Evolutionary conservation across 1,284 basidiomycete species (phyloP).

Genomic region (Puccinia novopanici): DNA sequence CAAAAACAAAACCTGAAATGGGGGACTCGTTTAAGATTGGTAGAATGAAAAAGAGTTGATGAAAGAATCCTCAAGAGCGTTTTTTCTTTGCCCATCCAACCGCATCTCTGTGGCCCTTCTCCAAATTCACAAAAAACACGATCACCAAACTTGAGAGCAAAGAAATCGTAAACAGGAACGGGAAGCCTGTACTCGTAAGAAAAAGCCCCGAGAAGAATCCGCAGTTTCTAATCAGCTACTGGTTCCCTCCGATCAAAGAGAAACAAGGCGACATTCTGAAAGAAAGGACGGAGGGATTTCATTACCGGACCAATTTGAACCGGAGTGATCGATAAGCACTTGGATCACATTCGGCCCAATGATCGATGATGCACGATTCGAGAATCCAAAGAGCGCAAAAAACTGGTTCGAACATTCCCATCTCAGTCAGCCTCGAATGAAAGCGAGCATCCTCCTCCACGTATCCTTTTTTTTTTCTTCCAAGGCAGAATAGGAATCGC

Average conservation of each 20-base stretch:
- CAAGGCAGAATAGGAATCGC: background rate
- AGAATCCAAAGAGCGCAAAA: constrained; percentile 50
- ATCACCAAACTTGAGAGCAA: constrained; percentile 26
- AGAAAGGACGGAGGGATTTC: background rate
- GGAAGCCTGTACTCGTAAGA: constrained; percentile 25
- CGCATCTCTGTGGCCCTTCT: constrained; percentile 26
- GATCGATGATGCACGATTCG: constrained; percentile 47
- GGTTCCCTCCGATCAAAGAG: background rate
- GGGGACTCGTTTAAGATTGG: no score
- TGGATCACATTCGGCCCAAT: constrained; percentile 50
- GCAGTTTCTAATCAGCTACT: background rate
- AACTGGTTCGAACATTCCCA: constrained; percentile 3
- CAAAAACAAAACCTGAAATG: no score
- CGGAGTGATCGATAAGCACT: constrained; percentile 32
- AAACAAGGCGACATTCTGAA: background rate
- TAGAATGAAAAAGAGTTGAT: background rate
- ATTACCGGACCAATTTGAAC: constrained; percentile 35
- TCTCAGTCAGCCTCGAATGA: background rate
- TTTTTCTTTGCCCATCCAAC: constrained; percentile 6
- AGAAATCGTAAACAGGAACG: constrained; percentile 43
- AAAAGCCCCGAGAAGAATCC: background rate
- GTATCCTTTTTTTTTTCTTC: background rate
- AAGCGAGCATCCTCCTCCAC: background rate
- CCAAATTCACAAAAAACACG: constrained; percentile 17
- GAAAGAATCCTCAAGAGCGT: background rate